Conservation (phyloP, 306 rosid species). For the Mimosa bimucronata region DNA sequence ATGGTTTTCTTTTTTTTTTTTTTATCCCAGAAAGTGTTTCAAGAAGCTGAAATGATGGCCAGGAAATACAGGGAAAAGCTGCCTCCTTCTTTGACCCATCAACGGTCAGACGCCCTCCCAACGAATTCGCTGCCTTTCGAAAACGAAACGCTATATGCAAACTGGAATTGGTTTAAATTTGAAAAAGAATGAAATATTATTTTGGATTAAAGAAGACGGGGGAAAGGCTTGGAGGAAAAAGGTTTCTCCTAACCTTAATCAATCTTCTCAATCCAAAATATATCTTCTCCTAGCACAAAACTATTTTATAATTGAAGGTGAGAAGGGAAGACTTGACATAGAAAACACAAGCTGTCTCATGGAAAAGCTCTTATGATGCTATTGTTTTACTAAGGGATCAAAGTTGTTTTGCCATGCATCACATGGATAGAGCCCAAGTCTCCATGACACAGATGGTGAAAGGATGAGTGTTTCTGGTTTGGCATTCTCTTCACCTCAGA, state of each 20-base stretch:
- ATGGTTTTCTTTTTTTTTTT: not conserved
- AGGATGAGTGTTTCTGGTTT: slow-evolving; percentile 18
- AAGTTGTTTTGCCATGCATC: slow-evolving; percentile 25
- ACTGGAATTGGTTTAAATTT: slow-evolving; percentile 90
- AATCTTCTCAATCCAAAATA: not conserved
- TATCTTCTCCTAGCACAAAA: slow-evolving; percentile 2
- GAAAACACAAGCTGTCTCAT: slow-evolving; percentile 23
- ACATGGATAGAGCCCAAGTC: not conserved
- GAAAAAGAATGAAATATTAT: slow-evolving; percentile 46
- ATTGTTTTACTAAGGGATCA: slow-evolving; percentile 13
- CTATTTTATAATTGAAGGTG: slow-evolving; percentile 16
- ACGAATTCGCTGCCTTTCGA: slow-evolving; percentile 54
- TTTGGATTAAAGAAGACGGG: not conserved
- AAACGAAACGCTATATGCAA: slow-evolving; percentile 73
- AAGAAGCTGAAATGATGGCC: slow-evolving; percentile 85
- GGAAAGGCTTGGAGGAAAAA: not conserved
- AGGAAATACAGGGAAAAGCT: slow-evolving; percentile 74
- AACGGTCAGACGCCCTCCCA: slow-evolving; percentile 39
- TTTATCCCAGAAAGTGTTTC: slow-evolving; percentile 58
- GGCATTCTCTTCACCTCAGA: not conserved
- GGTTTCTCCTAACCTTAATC: not conserved
- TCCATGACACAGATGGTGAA: slow-evolving; percentile 10
- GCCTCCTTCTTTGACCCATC: slow-evolving; percentile 39
- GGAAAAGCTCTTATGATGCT: slow-evolving; percentile 7
- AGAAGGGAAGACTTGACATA: slow-evolving; percentile 27